Evolutionary conservation across 1,284 basidiomycete genomes (phyloP), one percentile per base, ranked within the genome.

Genomic region (Irpex sp.): DNA sequence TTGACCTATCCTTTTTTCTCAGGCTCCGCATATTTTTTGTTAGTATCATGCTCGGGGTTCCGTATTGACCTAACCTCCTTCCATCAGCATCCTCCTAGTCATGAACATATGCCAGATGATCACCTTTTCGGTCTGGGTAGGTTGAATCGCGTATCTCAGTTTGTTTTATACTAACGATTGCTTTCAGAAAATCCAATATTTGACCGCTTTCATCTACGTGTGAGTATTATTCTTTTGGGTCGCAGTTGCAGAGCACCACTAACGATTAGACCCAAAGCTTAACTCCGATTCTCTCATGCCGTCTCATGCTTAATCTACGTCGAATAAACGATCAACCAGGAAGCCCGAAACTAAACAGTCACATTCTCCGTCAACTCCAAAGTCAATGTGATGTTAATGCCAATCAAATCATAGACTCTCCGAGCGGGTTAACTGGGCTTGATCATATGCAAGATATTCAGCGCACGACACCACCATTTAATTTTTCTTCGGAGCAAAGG

Each of bases 21-120:
- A 58, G 57, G 57, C 17, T 39, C 35, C 13, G 37, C 39, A 4
- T 58, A 46, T 21, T 58, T 58, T 36, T 43, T 37, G 57, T 47
- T n/a, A 56, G 54, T 56, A 39, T 1, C n/a, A n/a, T 9, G 15
- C n/a, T 4, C n/a, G 33, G 33, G 0, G 3, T 26, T 56, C 36
- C 3, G 13, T 11, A 54, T 6, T 5, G 6, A 19, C 21, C 31
- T 35, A 19, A 56, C 19, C 4, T 4, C 4, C 11, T 35, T 3
- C n/a, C 26, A 31, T 8, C 46, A 59, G 58, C 21, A 26, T 59
- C 4, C 46, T 59, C 13, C 36, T 59, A 15, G 15, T 50, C 19
- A 47, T 59, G 43, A 59, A 59, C 46, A 31, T 59, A 11, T 26
- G 33, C 31, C 58, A 59, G 35, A 37, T 59, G n/a, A 31, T 59